A percentile compares a stretch with the other conserved stretches of the same genome.
Evolutionary conservation across 768 basidiomycete species (phyloP).

Genomic region (Lanmaoa pseudosensibilis): DNA sequence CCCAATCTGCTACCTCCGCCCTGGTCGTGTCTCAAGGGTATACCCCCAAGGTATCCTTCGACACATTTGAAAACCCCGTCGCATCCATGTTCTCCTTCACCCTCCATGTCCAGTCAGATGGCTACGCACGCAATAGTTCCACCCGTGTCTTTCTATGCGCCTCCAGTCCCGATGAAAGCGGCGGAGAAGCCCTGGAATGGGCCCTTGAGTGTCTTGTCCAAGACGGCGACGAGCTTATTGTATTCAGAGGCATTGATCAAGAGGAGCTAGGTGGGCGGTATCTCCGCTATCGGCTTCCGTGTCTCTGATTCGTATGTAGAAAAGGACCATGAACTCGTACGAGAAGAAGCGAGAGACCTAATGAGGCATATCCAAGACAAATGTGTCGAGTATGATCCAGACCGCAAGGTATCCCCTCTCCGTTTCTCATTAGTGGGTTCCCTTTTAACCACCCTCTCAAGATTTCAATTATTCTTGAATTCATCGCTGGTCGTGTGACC

Average conservation of each 20-base stretch:
- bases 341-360: constrained; percentile 84
- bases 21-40: constrained; percentile 34
- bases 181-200: constrained; percentile 89
- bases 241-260: constrained; percentile 86
- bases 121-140: constrained; percentile 69
- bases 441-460: constrained; percentile 26
- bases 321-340: constrained; percentile 71
- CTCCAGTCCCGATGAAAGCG: constrained; percentile 84
- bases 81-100: constrained; percentile 89
- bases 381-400: constrained; percentile 72
- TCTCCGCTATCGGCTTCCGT: background rate
- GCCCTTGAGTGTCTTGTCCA: constrained; percentile 79
- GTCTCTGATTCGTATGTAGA: constrained; percentile 38
- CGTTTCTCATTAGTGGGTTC: background rate
- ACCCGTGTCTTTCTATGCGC: constrained; percentile 92
- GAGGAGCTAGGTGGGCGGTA: constrained; percentile 68
- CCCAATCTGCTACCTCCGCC: constrained; percentile 13
- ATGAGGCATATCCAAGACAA: constrained; percentile 80
- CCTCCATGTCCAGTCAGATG: constrained; percentile 79
- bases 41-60: constrained; percentile 66
- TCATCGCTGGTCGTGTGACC: constrained; percentile 87
- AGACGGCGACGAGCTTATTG: constrained; percentile 90
- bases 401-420: constrained; percentile 60
- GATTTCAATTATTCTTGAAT: constrained; percentile 92
- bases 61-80: constrained; percentile 80